Conservation (phyloP, 495 filamentous ascomycete species). For the Aspergillus panamensis region DNA sequence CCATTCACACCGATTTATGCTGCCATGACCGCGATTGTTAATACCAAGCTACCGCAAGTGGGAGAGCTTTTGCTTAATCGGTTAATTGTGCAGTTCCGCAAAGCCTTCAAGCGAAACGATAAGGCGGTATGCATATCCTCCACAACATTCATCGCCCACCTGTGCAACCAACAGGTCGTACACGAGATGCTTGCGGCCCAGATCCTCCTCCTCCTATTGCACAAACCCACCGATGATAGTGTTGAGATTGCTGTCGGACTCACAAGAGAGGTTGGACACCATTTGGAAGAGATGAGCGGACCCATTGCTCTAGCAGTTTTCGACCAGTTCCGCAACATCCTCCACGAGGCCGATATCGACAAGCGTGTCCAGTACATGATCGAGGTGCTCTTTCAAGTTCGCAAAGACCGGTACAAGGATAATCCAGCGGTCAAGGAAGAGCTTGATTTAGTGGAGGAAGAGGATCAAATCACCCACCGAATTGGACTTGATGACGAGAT, state of each 20-base stretch:
- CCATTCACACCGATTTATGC: slow-evolving; percentile 96
- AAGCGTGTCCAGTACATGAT: slow-evolving; percentile 98
- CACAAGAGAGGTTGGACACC: slow-evolving; percentile 85
- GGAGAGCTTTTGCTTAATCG: slow-evolving; percentile 86
- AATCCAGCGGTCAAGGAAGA: slow-evolving; percentile 88
- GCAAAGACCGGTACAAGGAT: slow-evolving; percentile 95
- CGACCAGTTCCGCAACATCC: slow-evolving; percentile 89
- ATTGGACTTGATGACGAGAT: slow-evolving; percentile 75
- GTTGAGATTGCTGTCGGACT: slow-evolving; percentile 96
- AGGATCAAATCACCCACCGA: slow-evolving; percentile 92
- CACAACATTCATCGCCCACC: slow-evolving; percentile 89
- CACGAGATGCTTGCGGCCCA: slow-evolving; percentile 89
- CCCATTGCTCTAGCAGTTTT: slow-evolving; percentile 84
- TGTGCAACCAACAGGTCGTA: slow-evolving; percentile 93
- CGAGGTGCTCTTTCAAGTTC: slow-evolving; percentile 93
- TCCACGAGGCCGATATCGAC: slow-evolving; percentile 94
- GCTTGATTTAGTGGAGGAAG: slow-evolving; percentile 91
- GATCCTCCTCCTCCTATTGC: slow-evolving; percentile 80
- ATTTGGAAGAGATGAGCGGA: slow-evolving; percentile 89
- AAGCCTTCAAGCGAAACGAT: slow-evolving; percentile 94
- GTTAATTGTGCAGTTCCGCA: slow-evolving; percentile 87
- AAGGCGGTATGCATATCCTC: slow-evolving; percentile 90
- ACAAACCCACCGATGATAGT: slow-evolving; percentile 95
- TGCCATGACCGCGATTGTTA: slow-evolving; percentile 91
- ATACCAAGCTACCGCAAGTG: slow-evolving; percentile 92